Evolutionary conservation across 2,329 filamentous ascomycete genomes (phyloP).

Genomic region (Ceratocystis eucalypticola): DNA sequence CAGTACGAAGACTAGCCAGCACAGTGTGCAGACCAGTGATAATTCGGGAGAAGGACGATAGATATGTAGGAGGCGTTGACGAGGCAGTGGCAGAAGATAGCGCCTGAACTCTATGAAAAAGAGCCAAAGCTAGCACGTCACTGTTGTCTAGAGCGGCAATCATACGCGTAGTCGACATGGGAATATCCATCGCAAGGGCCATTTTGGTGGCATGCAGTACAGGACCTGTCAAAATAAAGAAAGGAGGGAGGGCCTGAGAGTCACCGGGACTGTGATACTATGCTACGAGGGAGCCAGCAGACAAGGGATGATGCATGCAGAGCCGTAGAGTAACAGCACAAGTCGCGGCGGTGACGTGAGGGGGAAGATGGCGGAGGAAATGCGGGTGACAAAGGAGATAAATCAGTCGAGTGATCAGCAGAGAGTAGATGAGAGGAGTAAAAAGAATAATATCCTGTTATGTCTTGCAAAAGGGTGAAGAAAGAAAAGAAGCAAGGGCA

Average conservation of each 20-base stretch:
- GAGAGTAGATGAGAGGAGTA: not conserved
- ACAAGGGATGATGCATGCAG: not conserved
- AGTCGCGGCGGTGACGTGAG: not conserved
- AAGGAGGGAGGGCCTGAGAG: not conserved
- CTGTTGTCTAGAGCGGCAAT: conserved; percentile 40
- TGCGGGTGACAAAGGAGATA: not conserved
- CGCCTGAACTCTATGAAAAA: conserved; percentile 39
- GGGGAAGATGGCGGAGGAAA: not conserved
- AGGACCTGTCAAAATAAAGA: not conserved
- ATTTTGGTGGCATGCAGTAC: conserved; percentile 1
- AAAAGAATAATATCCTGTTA: not conserved
- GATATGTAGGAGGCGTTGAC: conserved; percentile 29
- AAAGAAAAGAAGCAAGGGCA: not conserved
- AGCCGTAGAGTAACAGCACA: not conserved
- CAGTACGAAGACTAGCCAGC: conserved; percentile 44
- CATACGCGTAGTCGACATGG: conserved; percentile 8
- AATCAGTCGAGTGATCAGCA: not conserved
- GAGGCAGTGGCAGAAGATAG: conserved; percentile 27
- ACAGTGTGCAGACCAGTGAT: conserved; percentile 42
- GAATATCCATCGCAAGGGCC: conserved; percentile 19
- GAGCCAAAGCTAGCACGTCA: conserved; percentile 40
- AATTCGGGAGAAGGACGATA: conserved; percentile 32
- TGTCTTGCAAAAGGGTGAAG: too few relatives aligned
- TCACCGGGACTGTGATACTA: not conserved
- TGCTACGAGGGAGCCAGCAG: not conserved